Evolutionary conservation across 306 rosid genomes (phyloP), one percentile per base, ranked within the genome.

Genomic region (Lithocarpus polystachyus): DNA sequence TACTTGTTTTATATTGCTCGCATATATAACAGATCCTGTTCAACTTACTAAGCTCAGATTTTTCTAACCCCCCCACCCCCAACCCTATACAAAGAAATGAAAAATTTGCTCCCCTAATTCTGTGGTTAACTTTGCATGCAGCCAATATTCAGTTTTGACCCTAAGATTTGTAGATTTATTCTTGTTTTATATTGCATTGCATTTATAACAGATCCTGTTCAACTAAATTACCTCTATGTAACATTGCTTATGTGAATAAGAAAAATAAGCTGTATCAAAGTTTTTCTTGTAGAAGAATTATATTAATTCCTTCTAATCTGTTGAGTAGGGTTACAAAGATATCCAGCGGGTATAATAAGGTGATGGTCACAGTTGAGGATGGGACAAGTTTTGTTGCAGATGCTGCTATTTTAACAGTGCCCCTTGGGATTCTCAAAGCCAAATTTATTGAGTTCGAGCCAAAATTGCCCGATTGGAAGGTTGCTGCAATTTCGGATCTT

Each of bases 401-500:
- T 53, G 77, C 83, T 20, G 86, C 80, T 75, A 79, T 83, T 54
- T 53, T 83, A 52, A 79, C 96, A 22, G 93, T 89, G 70, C 96
- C 96, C 56, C 65, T 89, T 19, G 96, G 96, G 77, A 54, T 91
- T 52, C 89, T 91, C 51, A 91, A 91, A 80, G 96, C 96, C 80
- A 89, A 86, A 40, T 71, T 89, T 67, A 91, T 89, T 53, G 85
- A 91, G 83, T 91, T 91, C 33, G 87, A 87, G 75, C 96, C 96
- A 13, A 83, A 84, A 56, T 84, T 91, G 57, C 93, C 93, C 1
- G 90, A 87, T 70, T 91, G 96, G 96, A 91, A 91, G 79, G 80
- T 87, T 68, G 77, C 85, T 3, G 96, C 96, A 59, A 89, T 91
- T 81, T 76, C 91, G 6, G 96, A 89, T 85, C 89, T 91, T 77